Base-by-base conservation (phyloP, 2,329 filamentous ascomycete species). In the Claviceps paspali region DNA sequence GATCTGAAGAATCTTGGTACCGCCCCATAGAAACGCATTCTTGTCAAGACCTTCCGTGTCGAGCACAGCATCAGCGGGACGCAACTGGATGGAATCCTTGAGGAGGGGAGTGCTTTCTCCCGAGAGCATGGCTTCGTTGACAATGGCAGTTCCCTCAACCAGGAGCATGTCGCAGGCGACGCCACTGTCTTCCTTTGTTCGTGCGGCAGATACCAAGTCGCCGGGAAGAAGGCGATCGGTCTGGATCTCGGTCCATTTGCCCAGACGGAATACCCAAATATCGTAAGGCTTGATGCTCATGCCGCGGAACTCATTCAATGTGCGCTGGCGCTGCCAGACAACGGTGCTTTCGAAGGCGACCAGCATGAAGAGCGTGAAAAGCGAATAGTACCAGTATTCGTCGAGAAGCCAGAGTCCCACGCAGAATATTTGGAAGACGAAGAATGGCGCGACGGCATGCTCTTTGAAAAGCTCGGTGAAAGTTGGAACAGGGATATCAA, bases 251-350 rank as follows among this genome's bases (percentile, higher is more conserved):
- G 73, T 70, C 91, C 91, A 98, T 55, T 82, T 84, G 52, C 81
- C 80, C 48, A 84, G 68, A 41, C 92, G 76, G 63, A 82, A 93
- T 7, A 88, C 91, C 70, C 81, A 92, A 47, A 96, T 77, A 43
- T 91, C 82, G 58, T 96, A 96, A 10, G 91, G 92, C 67, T 98
- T 94, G 64, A 98, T 95, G 68, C 84, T 93, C 92, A 98, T 98
- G 49, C 88, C 86, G 35, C 91, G 84, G 65, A 98, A 98, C 61
- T 98, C 91, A 53, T 74, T 92, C 47, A 98, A 63, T 2, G 92
- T 98, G 48, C 88, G 75, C 70, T 98, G 91, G 43, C 91, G 79
- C 64, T 98, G 91, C 92, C 91, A 98, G 12, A 98, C 92, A 27
- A 98, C 92, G 2, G 91, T 98, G 58, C 87, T 95, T 65, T 98